Evolutionary conservation across 805 yeast species (phyloP), one percentile per base, ranked within the genome.

Genomic region (Hanseniaspora occidentalis): DNA sequence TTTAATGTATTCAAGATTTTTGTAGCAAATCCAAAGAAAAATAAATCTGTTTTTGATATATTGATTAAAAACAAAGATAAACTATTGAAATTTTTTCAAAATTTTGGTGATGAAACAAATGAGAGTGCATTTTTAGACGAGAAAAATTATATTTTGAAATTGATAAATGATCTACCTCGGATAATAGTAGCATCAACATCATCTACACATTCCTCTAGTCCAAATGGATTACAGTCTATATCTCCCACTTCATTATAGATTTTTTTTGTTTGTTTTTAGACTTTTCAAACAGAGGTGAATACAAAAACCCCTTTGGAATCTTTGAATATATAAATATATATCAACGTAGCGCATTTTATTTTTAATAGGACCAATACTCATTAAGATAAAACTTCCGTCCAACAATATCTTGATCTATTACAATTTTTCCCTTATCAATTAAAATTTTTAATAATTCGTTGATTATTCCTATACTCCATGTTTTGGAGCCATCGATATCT

Each of bases 1-100:
- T 92, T 92, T 55, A 88, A 92, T 48, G 80, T 89, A 29, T 89
- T 92, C 65, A 92, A 89, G 62, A 82, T 88, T 31, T 85, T 92
- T 60, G 86, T 86, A n/a, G 97, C 96, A 4, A 92, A 92, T 59
- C 98, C 98, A 4, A 77, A 80, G 47, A 88, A 88, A 57, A 69
- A 85, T 2, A 85, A 79, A 56, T 75, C 79, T 6, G 77, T 92
- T 2, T 62, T 72, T 40, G 96, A 89, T 58, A 82, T 89, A 17
- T 66, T 92, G 48, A 73, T 78, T 36, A 86, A 88, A 54, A 92
- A 92, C 59, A 76, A 85, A 52, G 81, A 75, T 31, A 84, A 82
- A 52, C 70, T 89, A 46, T 58, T 88, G 29, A 66, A 67, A 24
- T 85, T 84, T 54, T 70, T 89, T 44, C 71, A 73, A 36, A 70